Base-by-base conservation (phyloP, 257 asterid genomes). In the Solanum piurae region DNA sequence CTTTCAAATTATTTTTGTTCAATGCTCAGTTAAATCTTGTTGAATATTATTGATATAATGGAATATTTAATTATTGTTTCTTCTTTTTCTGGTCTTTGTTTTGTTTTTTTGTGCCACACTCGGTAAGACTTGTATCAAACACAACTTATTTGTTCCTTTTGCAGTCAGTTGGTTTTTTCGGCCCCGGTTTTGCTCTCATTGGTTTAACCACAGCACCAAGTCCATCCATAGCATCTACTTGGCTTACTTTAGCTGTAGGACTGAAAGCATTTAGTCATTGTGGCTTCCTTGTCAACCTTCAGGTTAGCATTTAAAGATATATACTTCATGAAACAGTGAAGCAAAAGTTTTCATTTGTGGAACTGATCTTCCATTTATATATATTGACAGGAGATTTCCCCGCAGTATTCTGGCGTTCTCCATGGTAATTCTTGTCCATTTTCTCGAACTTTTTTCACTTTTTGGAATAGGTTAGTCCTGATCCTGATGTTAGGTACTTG, bases 241-340 rank as follows among this genome's bases (percentile, higher is more conserved):
- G 99, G 99, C 98, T 95, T 86, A 95, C 99, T 83, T 40, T 95
- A 87, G 99, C 99, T 88, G 99, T 97, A 86, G 98, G 98, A 86
- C 94, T 97, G 89, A 97, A 97, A 92, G 92, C 99, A 29, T 97
- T 97, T 88, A 95, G 99, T 88, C 99, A 97, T 86, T 93, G 95
- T 89, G 99, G 99, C 86, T 97, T 97, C 93, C 99, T 97, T 86
- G 99, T 97, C 73, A 97, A 97, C 91, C 92, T 95, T 90, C 99
- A 97, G 98, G 99, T 95, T 86, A 85, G 86, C 90, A 85, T 72
- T 88, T 88, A 89, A 33, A 29, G 29, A 18, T 42, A 73, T 82
- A 85, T 23, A 38, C 71, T 88, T 88, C 46, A 84, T 88, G 84
- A 79, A 85, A 86, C 86, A 74, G 36, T 55, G 87, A 86, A 83